These are phyloP conservation scores for Penicillium sp. DNA, from an alignment of 2,329 filamentous ascomycete genomes.

Conservation along the genomic window DNA sequence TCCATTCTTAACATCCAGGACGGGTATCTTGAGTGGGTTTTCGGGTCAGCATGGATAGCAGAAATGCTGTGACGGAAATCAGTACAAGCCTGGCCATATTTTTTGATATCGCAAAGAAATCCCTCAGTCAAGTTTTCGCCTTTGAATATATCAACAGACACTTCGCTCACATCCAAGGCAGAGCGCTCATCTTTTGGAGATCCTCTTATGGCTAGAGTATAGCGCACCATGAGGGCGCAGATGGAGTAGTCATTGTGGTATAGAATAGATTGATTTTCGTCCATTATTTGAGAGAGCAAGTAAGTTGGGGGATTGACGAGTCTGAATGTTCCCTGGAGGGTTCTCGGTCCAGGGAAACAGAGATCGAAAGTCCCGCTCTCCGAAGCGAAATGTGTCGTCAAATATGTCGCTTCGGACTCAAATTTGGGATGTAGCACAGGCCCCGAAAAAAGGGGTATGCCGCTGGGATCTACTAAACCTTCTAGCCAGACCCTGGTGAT, in stretches of 20 bases:
- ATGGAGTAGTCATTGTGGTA: not conserved
- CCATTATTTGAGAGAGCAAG: not conserved
- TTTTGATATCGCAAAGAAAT: not conserved
- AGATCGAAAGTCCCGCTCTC: not conserved
- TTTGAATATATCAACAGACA: not conserved
- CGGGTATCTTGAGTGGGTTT: not conserved
- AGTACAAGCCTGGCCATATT: not conserved
- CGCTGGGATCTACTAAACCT: not conserved
- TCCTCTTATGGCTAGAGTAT: not conserved
- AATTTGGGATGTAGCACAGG: not conserved
- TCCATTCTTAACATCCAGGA: not conserved
- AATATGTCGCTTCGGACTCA: not conserved
- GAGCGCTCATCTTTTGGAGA: not conserved
- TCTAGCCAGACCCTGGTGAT: not conserved
- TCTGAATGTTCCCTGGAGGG: constrained; percentile 4
- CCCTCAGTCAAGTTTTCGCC: not conserved
- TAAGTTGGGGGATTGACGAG: constrained; percentile 1
- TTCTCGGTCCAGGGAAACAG: not conserved
- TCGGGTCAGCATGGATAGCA: not conserved
- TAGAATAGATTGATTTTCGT: not conserved
- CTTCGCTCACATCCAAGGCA: not conserved
- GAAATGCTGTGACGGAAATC: not conserved
- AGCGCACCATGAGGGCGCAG: constrained; percentile 1
- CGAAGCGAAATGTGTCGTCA: not conserved
- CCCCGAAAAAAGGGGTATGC: not conserved